These are phyloP conservation scores for Ambrosiella xylebori DNA, from an alignment of 2,329 filamentous ascomycete genomes.

Conservation along the genomic window DNA sequence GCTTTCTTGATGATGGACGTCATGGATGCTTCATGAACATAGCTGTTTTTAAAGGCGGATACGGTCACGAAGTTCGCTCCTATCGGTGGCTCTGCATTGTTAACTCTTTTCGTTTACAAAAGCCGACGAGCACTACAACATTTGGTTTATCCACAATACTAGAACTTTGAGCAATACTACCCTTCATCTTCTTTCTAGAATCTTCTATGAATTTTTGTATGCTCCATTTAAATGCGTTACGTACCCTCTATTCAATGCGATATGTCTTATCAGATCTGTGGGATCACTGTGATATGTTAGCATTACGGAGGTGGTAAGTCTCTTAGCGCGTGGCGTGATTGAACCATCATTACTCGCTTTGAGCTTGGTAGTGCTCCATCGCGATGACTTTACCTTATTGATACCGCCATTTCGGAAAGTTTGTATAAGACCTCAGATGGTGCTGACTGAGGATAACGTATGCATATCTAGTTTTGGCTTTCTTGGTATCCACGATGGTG, in stretches of 20 bases:
- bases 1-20: neutral
- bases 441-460: neutral
- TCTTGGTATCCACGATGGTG: neutral
- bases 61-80: neutral
- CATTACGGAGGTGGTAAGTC: neutral
- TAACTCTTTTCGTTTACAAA: constrained; percentile 4
- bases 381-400: too few species aligned
- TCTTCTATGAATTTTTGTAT: neutral
- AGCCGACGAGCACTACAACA: constrained; percentile 4
- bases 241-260: too few species aligned
- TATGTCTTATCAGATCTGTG: too few species aligned
- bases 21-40: neutral
- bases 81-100: neutral
- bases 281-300: neutral
- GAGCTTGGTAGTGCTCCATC: neutral
- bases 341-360: neutral
- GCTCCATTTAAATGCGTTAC: too few species aligned
- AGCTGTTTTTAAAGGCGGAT: neutral
- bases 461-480: constrained; percentile 10
- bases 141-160: neutral
- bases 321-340: neutral
- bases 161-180: neutral
- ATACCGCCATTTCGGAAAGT: too few species aligned
- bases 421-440: too few species aligned
- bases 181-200: neutral